Base-by-base conservation (phyloP, 2,329 filamentous ascomycete species). In the Aspergillus piperis region DNA sequence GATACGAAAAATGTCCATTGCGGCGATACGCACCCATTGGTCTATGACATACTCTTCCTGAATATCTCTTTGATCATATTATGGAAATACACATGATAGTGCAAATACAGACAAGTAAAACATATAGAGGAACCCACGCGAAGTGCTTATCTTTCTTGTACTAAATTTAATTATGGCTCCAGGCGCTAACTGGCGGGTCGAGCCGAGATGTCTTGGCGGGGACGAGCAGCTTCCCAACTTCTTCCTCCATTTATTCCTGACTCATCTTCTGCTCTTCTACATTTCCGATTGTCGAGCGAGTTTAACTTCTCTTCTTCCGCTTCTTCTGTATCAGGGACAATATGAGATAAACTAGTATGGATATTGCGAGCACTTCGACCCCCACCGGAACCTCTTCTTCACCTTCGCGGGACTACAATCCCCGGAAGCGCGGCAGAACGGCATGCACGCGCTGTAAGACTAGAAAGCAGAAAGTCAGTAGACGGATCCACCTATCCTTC, bases 401-500 rank as follows among this genome's bases (percentile, higher is more conserved):
- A 27, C 61, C 62, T 15, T 67, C 68, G 5, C 66, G 64, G 60
- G 71, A 75, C 48, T 62, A 73, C 55, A 80, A 80, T 61, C 77
- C 77, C n/a, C 74, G 78, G 21, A 81, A 81, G 65, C 75, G 79
- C 55, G 77, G 75, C 17, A 72, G 79, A 36, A 81, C 78, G 1
- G 78, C 78, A 8, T 81, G 78, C 58, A 78, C 78, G 42, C 75
- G 78, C 61, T 81, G 78, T 70, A 81, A 81, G 65, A 76, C 70
- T 19, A 71, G 78, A 54, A 81, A 81, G 62, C 79, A 81, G 63
- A 80, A 75, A 68, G 78, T 79, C 38, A 64, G 70, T 59, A 42
- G 30, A 41, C 32, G 11, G 52, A 42, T 44, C n/a, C 38, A 25
- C 15, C 8, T 44, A 25, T 25, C 8, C 13, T n/a, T 15, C 2